Conservation (phyloP, 495 filamentous ascomycete genomes). For the Delitschia confertaspora region DNA sequence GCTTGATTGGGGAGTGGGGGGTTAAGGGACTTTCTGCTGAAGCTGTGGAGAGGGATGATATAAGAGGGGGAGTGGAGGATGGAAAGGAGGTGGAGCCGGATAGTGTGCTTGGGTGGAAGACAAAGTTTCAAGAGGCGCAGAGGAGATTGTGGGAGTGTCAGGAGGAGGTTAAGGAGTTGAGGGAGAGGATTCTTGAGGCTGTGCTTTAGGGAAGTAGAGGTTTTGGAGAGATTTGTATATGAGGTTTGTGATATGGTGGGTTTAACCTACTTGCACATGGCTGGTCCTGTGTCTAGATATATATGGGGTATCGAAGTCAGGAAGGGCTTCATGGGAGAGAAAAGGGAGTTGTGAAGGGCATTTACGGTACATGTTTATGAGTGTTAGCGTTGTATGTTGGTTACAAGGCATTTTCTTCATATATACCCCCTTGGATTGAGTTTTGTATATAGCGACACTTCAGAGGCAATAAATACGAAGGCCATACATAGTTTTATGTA, state of each 20-base stretch:
- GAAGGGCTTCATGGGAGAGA: too few species aligned
- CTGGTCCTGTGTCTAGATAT: too few species aligned
- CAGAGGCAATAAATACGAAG: too few species aligned
- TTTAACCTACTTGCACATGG: too few species aligned
- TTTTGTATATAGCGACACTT: too few species aligned
- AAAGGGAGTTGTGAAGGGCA: too few species aligned
- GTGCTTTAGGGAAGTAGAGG: conserved; percentile 37
- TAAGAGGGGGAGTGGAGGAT: not conserved
- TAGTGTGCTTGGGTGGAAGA: conserved; percentile 37
- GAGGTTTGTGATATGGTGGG: not conserved
- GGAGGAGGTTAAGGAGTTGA: conserved; percentile 42
- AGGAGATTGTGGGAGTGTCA: conserved; percentile 46
- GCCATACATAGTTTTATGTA: too few species aligned
- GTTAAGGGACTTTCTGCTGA: conserved; percentile 23
- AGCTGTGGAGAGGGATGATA: not conserved
- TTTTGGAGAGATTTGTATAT: not conserved
- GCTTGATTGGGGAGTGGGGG: conserved; percentile 28
- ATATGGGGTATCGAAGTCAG: too few species aligned
- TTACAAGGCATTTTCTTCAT: too few species aligned
- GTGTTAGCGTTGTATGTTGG: too few species aligned
- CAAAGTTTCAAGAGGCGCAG: conserved; percentile 32
- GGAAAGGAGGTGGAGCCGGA: conserved; percentile 16
- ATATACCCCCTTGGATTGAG: too few species aligned
- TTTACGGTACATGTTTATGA: too few species aligned
- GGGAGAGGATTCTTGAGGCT: conserved; percentile 48